These are phyloP conservation scores for Aspergillus sp. DNA, from an alignment of 2,329 filamentous ascomycete genomes.

Conservation along the genomic window DNA sequence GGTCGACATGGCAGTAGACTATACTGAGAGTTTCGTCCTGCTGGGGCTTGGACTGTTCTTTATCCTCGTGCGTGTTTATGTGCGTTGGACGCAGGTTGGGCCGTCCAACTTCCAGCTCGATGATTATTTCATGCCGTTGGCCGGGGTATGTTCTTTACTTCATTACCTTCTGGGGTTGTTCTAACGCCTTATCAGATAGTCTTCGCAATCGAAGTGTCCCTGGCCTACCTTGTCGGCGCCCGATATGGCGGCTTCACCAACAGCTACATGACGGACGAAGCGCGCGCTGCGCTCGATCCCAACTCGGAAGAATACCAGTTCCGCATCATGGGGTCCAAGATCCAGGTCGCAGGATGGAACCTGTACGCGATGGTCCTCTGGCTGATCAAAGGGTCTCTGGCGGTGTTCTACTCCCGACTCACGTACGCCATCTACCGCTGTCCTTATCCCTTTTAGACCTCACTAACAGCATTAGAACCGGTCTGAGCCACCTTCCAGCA, in stretches of 20 bases:
- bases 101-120: slow-evolving; percentile 50
- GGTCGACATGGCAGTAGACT: too few species aligned
- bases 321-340: slow-evolving; percentile 52
- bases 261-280: slow-evolving; percentile 53
- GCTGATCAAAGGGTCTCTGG: slow-evolving; percentile 54
- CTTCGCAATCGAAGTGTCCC: slow-evolving; percentile 49
- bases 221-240: slow-evolving; percentile 50
- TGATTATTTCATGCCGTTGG: slow-evolving; percentile 57
- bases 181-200: slow-evolving; percentile 37
- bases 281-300: slow-evolving; percentile 48
- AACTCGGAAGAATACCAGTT: slow-evolving; percentile 46
- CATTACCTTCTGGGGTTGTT: neutral
- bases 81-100: slow-evolving; percentile 48
- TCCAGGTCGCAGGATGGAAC: slow-evolving; percentile 55
- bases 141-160: slow-evolving; percentile 40
- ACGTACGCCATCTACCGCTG: slow-evolving; percentile 32
- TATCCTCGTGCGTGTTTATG: slow-evolving; percentile 51
- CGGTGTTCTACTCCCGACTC: slow-evolving; percentile 56
- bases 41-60: slow-evolving; percentile 50
- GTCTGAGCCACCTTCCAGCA: slow-evolving; percentile 37
- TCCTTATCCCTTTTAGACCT: too few species aligned
- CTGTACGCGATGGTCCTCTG: slow-evolving; percentile 54
- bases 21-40: slow-evolving; percentile 47
- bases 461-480: slow-evolving; percentile 30
- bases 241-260: slow-evolving; percentile 54